These are phyloP conservation scores for Pichia nanzhaoensis DNA, from an alignment of 805 yeast species.

Conservation along the genomic window DNA sequence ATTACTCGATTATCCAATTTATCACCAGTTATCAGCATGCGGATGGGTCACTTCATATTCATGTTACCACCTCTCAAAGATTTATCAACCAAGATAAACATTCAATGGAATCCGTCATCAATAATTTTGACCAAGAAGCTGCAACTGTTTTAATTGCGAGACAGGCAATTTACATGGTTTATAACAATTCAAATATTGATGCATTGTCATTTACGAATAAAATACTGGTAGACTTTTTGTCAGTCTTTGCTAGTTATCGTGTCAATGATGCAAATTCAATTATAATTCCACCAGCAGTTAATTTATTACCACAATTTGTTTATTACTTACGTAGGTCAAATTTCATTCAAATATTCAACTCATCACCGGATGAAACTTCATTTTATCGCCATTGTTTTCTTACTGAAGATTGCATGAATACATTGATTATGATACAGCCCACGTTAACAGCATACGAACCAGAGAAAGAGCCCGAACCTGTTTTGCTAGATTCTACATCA, in stretches of 20 bases:
- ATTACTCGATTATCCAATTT: conserved; percentile 39
- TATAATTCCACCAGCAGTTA: conserved; percentile 41
- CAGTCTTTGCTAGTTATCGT: conserved; percentile 41
- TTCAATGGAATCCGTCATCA: conserved; percentile 31
- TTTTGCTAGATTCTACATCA: conserved; percentile 56
- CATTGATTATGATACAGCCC: conserved; percentile 66
- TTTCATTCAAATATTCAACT: conserved; percentile 58
- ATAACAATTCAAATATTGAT: conserved; percentile 31
- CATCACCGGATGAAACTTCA: conserved; percentile 68
- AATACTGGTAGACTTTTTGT: conserved; percentile 39
- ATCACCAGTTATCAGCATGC: conserved; percentile 58
- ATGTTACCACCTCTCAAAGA: conserved; percentile 52
- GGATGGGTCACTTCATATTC: conserved; percentile 47
- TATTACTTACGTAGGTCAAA: conserved; percentile 62
- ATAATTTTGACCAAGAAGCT: conserved; percentile 62
- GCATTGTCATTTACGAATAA: conserved; percentile 45
- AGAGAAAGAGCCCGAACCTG: conserved; percentile 55
- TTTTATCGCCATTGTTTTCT: conserved; percentile 56
- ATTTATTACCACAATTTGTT: conserved; percentile 59
- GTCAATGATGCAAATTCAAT: conserved; percentile 43
- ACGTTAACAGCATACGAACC: conserved; percentile 53
- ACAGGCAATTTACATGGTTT: conserved; percentile 40
- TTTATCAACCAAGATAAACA: conserved; percentile 34
- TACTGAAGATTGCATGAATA: conserved; percentile 54
- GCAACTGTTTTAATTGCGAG: conserved; percentile 58